phyloP scores from a whole-genome alignment of 805 yeast species.

The Teunomyces tritomae region DNA sequence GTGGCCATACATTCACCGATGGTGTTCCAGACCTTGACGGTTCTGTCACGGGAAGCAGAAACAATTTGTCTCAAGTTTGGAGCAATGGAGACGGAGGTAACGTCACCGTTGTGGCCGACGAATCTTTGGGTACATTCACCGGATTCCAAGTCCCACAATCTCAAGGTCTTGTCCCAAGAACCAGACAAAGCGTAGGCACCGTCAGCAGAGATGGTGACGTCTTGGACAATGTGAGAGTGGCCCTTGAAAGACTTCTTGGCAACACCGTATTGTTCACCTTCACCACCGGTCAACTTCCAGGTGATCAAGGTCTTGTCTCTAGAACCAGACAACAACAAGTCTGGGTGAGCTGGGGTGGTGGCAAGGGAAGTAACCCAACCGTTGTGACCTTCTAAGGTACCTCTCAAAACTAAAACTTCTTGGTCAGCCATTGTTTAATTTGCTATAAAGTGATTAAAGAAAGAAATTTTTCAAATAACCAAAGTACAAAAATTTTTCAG shows the following conservation, averaged over 20 bases:
- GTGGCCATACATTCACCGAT: conserved; percentile 95
- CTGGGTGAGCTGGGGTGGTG: conserved; percentile 97
- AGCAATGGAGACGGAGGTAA: conserved; percentile 93
- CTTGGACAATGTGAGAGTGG: conserved; percentile 99
- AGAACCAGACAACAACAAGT: conserved; percentile 95
- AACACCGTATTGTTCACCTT: conserved; percentile 89
- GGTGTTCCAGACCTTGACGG: conserved; percentile 99
- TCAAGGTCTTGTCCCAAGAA: conserved; percentile 99
- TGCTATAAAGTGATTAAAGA: conserved; percentile 6
- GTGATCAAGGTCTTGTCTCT: conserved; percentile 98
- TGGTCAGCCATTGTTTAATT: conserved; percentile 60
- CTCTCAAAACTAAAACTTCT: conserved; percentile 99
- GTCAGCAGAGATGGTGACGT: conserved; percentile 95
- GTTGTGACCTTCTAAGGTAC: conserved; percentile 89
- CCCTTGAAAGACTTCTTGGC: conserved; percentile 97
- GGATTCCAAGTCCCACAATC: conserved; percentile 95
- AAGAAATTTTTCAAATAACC: not conserved
- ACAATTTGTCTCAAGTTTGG: conserved; percentile 96
- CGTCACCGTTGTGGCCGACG: conserved; percentile 98
- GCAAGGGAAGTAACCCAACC: conserved; percentile 98
- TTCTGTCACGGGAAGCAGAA: conserved; percentile 98
- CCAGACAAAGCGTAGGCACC: conserved; percentile 97
- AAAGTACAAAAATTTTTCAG: conserved; percentile 1
- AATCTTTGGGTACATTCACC: conserved; percentile 94
- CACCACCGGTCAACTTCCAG: conserved; percentile 96